phyloP scores from a whole-genome alignment of 495 filamentous ascomycete species.

The Copromyces sp. region DNA sequence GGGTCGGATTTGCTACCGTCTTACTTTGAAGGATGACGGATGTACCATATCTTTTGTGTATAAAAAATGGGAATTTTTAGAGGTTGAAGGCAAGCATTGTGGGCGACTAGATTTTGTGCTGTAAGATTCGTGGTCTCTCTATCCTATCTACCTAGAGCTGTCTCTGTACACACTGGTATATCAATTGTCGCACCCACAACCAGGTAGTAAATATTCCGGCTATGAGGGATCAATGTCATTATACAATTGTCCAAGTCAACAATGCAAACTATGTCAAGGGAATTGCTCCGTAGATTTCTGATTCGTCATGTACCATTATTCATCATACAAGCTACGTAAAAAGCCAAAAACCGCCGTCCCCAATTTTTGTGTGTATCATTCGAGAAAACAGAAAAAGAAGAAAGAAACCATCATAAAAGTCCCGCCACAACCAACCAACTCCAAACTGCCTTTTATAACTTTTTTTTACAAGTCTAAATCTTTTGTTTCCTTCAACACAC shows the following conservation, averaged over 20 bases:
- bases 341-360: background rate
- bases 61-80: background rate
- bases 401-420: slow-evolving; percentile 1
- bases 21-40: background rate
- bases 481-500: background rate
- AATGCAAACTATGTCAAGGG: background rate
- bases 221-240: too few species aligned
- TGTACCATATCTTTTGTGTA: background rate
- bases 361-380: background rate
- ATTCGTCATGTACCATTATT: background rate
- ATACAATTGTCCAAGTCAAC: too few species aligned
- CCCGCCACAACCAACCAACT: slow-evolving; percentile 5
- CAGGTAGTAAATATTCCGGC: background rate
- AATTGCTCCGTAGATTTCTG: background rate
- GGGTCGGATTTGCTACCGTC: background rate
- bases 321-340: background rate
- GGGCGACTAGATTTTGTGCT: background rate
- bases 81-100: background rate
- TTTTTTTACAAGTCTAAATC: background rate
- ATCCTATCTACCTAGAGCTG: background rate
- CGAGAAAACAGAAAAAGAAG: background rate
- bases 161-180: background rate
- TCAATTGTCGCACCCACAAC: too few species aligned
- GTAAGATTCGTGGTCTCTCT: background rate
- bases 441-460: slow-evolving; percentile 11